These are phyloP conservation scores for Hypoxylon lienhwacheense DNA, from an alignment of 495 filamentous ascomycete species.

Conservation along the genomic window DNA sequence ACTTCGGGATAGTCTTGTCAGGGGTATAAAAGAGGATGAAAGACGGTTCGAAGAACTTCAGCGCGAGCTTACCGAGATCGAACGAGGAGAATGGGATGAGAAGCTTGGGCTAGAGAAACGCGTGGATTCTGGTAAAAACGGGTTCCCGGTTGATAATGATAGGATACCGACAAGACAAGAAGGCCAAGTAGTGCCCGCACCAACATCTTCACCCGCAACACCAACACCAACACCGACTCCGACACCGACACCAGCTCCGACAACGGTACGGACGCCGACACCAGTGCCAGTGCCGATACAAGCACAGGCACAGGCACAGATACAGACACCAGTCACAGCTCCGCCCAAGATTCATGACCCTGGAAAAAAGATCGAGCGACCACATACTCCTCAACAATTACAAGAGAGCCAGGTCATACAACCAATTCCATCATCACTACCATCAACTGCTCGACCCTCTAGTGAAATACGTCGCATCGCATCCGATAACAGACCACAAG, in stretches of 20 bases:
- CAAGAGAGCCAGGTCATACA: slow-evolving; percentile 19
- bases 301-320: neutral
- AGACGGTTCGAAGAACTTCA: slow-evolving; percentile 62
- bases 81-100: slow-evolving; percentile 50
- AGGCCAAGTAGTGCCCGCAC: slow-evolving; percentile 23
- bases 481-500: slow-evolving; percentile 33
- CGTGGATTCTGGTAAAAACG: slow-evolving; percentile 28
- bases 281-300: slow-evolving; percentile 51
- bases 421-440: slow-evolving; percentile 11
- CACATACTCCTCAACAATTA: slow-evolving; percentile 18
- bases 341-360: slow-evolving; percentile 21
- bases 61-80: slow-evolving; percentile 68
- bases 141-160: slow-evolving; percentile 14
- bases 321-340: slow-evolving; percentile 15
- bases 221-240: slow-evolving; percentile 18
- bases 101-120: slow-evolving; percentile 24
- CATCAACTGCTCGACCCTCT: slow-evolving; percentile 13
- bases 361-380: slow-evolving; percentile 18
- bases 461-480: slow-evolving; percentile 29
- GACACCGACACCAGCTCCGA: slow-evolving; percentile 27
- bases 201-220: slow-evolving; percentile 17
- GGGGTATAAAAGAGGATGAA: slow-evolving; percentile 76
- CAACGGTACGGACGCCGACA: slow-evolving; percentile 14
- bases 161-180: slow-evolving; percentile 15
- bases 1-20: slow-evolving; percentile 68